Base-by-base conservation (phyloP, 164 flowering plant species). In the Houttuynia cordata region DNA sequence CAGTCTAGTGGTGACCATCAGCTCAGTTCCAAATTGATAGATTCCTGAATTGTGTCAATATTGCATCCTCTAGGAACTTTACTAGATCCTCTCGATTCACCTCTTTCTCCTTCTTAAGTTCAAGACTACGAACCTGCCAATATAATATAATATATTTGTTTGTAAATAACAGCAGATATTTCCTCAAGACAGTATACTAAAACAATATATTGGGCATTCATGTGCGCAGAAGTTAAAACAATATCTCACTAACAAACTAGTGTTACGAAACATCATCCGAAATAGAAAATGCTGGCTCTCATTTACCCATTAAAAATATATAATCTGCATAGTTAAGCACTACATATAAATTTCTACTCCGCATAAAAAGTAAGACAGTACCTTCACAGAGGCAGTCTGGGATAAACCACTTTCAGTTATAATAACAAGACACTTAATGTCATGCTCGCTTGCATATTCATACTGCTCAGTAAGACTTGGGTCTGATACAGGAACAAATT, bases 381-480 rank as follows among this genome's bases (percentile, higher is more conserved):
- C 98, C 98, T 85, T 85, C 12, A 92, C 87, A 56, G 79, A 71
- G 57, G 65, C 84, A 19, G 76, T 74, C 63, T 78, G 92, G 39
- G 93, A 80, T 39, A 84, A 71, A 53, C 89, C 81, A 34, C 83
- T 66, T 68, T 89, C 97, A 50, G 88, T 84, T 49, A 90, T 68
- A 68, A 90, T 88, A 68, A 90, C 76, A 37, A 93, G 91, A 64
- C 94, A 85, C 68, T 85, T 88, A 56, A 88, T 86, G 51, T 88
- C 99, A 75, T 90, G 91, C 64, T 90, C 99, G 64, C 73, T 88
- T 64, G 97, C 99, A 80, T 86, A 93, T 78, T 93, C 99, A 68
- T 93, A 90, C 71, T 93, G 97, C 68, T 93, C 96, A 18, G 94
- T 90, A 21, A 88, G 86, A 75, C 96, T 90, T 72, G 99, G 99